A percentile compares a stretch with the other conserved stretches of the same genome.
Evolutionary conservation across 2,329 filamentous ascomycete species (phyloP).

Genomic region (Colletotrichum ledebouriae): DNA sequence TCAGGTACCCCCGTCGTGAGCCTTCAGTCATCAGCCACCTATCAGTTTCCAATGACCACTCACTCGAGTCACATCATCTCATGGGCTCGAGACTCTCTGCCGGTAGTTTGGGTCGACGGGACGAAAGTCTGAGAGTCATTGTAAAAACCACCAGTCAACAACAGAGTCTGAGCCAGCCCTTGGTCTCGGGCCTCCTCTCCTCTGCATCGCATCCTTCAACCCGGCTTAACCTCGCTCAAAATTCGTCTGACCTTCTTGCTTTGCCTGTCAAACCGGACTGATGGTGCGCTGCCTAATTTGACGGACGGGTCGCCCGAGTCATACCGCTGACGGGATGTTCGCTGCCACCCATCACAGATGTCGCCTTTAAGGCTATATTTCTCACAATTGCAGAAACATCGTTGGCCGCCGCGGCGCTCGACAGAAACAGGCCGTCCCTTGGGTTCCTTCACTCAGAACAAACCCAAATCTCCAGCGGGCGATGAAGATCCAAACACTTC

Average conservation of each 20-base stretch:
- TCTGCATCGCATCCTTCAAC: neutral
- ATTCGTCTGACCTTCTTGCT: constrained; percentile 38
- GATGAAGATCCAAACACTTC: constrained; percentile 25
- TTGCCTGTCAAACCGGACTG: constrained; percentile 37
- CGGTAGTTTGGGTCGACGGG: constrained; percentile 18
- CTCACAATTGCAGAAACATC: constrained; percentile 35
- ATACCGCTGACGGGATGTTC: neutral
- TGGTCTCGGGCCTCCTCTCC: constrained; percentile 33
- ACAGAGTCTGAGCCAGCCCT: constrained; percentile 22
- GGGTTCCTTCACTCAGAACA: constrained; percentile 14
- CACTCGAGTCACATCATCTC: constrained; percentile 1
- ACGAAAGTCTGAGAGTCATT: neutral
- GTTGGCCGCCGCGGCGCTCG: constrained; percentile 16
- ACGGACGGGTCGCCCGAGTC: constrained; percentile 38
- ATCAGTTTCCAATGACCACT: neutral
- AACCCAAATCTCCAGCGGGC: constrained; percentile 19
- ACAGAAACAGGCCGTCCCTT: constrained; percentile 29
- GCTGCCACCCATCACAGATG: constrained; percentile 22
- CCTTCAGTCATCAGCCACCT: constrained; percentile 16
- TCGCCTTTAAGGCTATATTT: constrained; percentile 11
- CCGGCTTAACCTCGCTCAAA: constrained; percentile 20
- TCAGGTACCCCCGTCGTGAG: constrained; percentile 29
- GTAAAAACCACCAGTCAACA: neutral
- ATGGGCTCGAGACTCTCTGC: neutral
- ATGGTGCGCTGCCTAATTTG: constrained; percentile 37